A percentile compares a stretch with the other conserved stretches of the same genome.
These are phyloP conservation scores for Colletotrichum spinosum DNA, from an alignment of 2,329 filamentous ascomycete species.

Conservation along the genomic window DNA sequence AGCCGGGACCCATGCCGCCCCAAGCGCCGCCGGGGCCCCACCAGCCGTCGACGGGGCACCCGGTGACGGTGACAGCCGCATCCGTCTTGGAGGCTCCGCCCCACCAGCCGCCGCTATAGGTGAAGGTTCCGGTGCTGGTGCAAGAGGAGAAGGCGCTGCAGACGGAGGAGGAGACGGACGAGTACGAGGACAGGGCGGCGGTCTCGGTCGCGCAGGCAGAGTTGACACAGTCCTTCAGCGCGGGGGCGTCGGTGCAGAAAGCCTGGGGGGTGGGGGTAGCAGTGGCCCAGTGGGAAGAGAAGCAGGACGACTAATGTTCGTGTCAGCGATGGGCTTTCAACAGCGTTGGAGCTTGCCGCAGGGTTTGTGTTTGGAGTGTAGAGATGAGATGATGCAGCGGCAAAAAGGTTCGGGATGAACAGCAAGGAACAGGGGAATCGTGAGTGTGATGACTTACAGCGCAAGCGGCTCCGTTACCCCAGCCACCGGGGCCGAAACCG, in stretches of 20 bases:
- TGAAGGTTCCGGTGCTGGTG: constrained; percentile 41
- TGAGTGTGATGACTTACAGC: constrained; percentile 12
- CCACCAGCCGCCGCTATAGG: constrained; percentile 40
- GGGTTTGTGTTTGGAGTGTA: neutral
- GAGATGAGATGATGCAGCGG: constrained; percentile 10
- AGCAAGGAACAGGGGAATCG: neutral
- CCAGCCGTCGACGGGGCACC: constrained; percentile 42
- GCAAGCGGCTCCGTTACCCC: constrained; percentile 25
- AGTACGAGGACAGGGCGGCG: constrained; percentile 38
- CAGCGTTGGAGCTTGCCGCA: neutral
- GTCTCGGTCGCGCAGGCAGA: constrained; percentile 40
- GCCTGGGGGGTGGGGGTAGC: constrained; percentile 40
- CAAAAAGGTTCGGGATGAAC: too few species aligned
- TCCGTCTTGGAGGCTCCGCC: constrained; percentile 33
- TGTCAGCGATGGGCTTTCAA: constrained; percentile 1
- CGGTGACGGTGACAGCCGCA: constrained; percentile 41
- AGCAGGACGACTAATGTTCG: constrained; percentile 38
- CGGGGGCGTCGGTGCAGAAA: constrained; percentile 38
- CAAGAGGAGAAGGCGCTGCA: constrained; percentile 40
- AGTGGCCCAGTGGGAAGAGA: constrained; percentile 43
- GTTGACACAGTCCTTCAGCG: constrained; percentile 39
- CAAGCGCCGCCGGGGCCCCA: constrained; percentile 40
- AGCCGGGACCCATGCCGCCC: constrained; percentile 38
- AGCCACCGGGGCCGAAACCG: constrained; percentile 28
- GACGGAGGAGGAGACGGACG: constrained; percentile 39